Evolutionary conservation across 257 asterid genomes (phyloP), one percentile per base, ranked within the genome.

Genomic region (Penstemon eatonii): DNA sequence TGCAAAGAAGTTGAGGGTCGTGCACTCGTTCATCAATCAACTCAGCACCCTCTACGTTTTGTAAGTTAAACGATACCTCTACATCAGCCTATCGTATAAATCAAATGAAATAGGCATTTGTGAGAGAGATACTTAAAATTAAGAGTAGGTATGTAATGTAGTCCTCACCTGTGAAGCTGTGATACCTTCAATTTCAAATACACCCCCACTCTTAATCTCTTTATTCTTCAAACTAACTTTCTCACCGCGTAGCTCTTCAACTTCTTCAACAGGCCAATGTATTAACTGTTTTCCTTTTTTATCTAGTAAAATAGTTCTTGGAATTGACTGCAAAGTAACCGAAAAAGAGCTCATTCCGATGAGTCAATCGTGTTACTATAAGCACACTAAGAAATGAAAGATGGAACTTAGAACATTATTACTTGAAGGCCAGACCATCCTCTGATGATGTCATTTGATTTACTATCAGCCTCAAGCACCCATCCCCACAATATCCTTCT

Each of bases 401-500:
- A 13, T 4, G 36, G 54, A 36, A 61, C 0, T 5, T 4, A 10
- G 4, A 15, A 52, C 33, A 25, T 25, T 41, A 5, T 38, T 76
- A 87, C 96, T 90, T 88, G 92, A 33, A 91, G 73, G 39, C 84
- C 72, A 52, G 95, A 65, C 97, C 97, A 88, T 43, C 95, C 95
- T 55, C 85, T 91, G 59, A 79, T 8, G 5, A 88, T 53, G 54
- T 90, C 95, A 75, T 79, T 72, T 25, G 71, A 61, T 63, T 88
- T 90, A 39, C 82, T 84, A 69, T 85, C 90, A 62, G 95, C 85
- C 63, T 90, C 97, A 5, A 84, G 80, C 13, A 78, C 77, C 96
- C 97, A 90, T n/a, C 95, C 92, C 95, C 87, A 88, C 73, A 90
- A 40, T 15, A 91, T 72, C 56, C 97, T 86, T 70, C 97, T 83